These are phyloP conservation scores for Lentinus polychrous DNA, from an alignment of 1,284 basidiomycete species.

Conservation along the genomic window DNA sequence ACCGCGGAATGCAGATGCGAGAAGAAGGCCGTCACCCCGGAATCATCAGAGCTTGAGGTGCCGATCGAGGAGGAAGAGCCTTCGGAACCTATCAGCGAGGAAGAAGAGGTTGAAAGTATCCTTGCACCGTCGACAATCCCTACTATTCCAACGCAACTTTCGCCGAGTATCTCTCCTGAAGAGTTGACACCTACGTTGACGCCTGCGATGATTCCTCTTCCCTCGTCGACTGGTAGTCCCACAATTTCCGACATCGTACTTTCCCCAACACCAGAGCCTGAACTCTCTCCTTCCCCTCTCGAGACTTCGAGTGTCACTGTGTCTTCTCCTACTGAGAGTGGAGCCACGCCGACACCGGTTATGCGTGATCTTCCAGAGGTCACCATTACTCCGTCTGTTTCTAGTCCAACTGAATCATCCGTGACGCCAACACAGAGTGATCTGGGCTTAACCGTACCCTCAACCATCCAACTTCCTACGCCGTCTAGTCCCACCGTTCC, in stretches of 20 bases:
- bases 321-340: constrained; percentile 8
- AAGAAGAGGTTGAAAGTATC: constrained; percentile 18
- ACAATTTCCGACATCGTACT: constrained; percentile 10
- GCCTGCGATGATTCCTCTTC: constrained; percentile 34
- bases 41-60: constrained; percentile 4
- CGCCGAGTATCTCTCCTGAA: constrained; percentile 5
- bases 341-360: constrained; percentile 19
- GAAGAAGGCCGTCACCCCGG: constrained; percentile 3
- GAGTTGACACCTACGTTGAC: constrained; percentile 1
- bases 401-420: constrained; percentile 28
- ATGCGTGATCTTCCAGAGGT: constrained; percentile 19
- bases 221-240: constrained; percentile 31
- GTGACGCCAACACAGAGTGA: constrained; percentile 27
- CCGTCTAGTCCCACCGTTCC: constrained; percentile 31
- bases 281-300: constrained; percentile 10
- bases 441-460: constrained; percentile 25
- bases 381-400: constrained; percentile 12
- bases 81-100: constrained; percentile 7
- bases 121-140: constrained; percentile 21
- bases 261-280: constrained; percentile 7
- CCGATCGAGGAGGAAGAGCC: background rate
- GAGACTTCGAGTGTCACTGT: constrained; percentile 8
- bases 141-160: constrained; percentile 25
- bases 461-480: constrained; percentile 19
- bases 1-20: constrained; percentile 27